These are phyloP conservation scores for Hura crepitans DNA, from an alignment of 441 rosid species.

Conservation along the genomic window DNA sequence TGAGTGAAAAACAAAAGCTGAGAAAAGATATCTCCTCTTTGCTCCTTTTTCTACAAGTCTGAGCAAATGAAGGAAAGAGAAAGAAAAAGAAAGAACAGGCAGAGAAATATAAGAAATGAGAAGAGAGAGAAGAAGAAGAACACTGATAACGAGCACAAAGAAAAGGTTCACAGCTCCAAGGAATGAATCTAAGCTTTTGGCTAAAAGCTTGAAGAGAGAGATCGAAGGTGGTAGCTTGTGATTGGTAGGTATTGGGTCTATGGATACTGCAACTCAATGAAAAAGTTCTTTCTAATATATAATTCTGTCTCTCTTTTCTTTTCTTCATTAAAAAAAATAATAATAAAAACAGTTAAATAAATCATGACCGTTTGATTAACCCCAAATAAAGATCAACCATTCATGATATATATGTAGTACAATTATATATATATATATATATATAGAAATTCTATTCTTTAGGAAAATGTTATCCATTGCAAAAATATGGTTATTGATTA, in stretches of 20 bases:
- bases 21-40: constrained; percentile 31
- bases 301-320: not conserved
- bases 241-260: constrained; percentile 45
- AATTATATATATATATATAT: too few relatives aligned
- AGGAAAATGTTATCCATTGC: too few relatives aligned
- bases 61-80: constrained; percentile 29
- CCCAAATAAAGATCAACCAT: constrained; percentile 15
- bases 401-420: too few relatives aligned
- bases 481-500: too few relatives aligned
- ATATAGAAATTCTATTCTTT: too few relatives aligned
- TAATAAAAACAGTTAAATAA: not conserved
- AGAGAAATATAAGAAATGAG: not conserved
- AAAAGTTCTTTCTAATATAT: constrained; percentile 38
- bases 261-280: constrained; percentile 40
- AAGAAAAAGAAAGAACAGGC: constrained; percentile 5
- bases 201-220: constrained; percentile 13
- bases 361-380: constrained; percentile 23
- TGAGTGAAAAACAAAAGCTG: constrained; percentile 21
- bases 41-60: constrained; percentile 26
- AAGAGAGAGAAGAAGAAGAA: not conserved
- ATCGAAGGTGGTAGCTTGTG: constrained; percentile 38
- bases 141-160: constrained; percentile 15
- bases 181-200: constrained; percentile 32
- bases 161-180: constrained; percentile 25
- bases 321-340: not conserved